Percentiles rank a stretch among this genome's conserved stretches.
phyloP scores from a whole-genome alignment of 805 yeast species.

The Clavispora fructus region DNA sequence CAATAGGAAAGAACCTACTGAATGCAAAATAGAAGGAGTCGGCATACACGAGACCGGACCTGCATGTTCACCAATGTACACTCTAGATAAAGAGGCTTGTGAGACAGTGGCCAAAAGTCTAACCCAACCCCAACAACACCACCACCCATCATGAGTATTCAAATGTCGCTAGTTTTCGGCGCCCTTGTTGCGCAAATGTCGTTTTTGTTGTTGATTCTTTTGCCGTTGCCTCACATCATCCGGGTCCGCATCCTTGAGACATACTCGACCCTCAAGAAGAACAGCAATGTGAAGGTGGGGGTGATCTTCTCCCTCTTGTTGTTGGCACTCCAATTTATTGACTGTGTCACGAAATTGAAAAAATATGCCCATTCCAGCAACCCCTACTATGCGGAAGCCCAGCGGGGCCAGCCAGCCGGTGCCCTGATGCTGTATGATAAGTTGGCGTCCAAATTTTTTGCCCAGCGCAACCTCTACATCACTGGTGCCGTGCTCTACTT shows the following conservation, averaged over 20 bases:
- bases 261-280: slow-evolving; percentile 28
- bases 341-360: slow-evolving; percentile 45
- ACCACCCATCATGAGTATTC: slow-evolving; percentile 36
- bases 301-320: slow-evolving; percentile 36
- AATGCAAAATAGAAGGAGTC: no score
- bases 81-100: background rate
- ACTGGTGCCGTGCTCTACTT: slow-evolving; percentile 60
- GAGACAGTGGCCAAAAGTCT: background rate
- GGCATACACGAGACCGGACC: background rate
- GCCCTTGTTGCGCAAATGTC: slow-evolving; percentile 50
- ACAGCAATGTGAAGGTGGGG: slow-evolving; percentile 42
- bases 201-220: slow-evolving; percentile 40
- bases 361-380: slow-evolving; percentile 16
- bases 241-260: slow-evolving; percentile 40
- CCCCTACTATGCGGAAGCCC: slow-evolving; percentile 16
- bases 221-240: slow-evolving; percentile 50
- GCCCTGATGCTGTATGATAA: slow-evolving; percentile 39
- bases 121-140: background rate
- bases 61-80: background rate
- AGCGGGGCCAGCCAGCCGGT: slow-evolving; percentile 10
- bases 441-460: slow-evolving; percentile 55
- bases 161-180: slow-evolving; percentile 43
- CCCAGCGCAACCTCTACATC: slow-evolving; percentile 59
- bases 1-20: no score
- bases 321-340: slow-evolving; percentile 47